Evolutionary conservation across 768 basidiomycete species (phyloP), one percentile per base, ranked within the genome.

Genomic region (Kwoniella bestiolae): DNA sequence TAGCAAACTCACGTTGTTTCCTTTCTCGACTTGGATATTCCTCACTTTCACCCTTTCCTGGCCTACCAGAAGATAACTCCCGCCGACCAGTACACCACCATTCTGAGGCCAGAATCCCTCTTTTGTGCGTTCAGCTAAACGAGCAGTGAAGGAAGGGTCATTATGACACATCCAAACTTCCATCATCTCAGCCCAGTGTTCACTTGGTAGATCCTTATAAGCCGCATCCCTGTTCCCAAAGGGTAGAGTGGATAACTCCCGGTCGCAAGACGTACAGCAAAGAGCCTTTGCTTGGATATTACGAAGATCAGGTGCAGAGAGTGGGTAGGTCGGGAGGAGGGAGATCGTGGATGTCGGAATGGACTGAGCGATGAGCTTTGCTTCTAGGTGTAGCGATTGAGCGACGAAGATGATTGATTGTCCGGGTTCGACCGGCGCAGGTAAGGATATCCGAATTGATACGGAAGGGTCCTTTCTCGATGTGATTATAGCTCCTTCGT

Each of bases 151-250:
- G 46, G 86, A 88, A 82, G 95, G 93, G 74, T 96, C 93, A 8
- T 88, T 80, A 80, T 97, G 95, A 74, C 95, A 98, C 90, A 98
- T 93, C 95, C 95, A 98, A 6, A 94, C 90, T 68, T 97, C 95
- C 21, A 98, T 87, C 16, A 98, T 87, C 79, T 98, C 95, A 68
- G 92, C 90, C 95, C 95, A 98, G 73, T 98, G 90, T 77, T 97
- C 94, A 3, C 91, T 94, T 3, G 95, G 95, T 12, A 98, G 83
- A 76, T 96, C 94, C 41, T 88, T 86, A 80, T 91, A 98, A 46
- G 41, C 52, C 62, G 16, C 28, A 31, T 58, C 28, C 28, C 35
- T 14, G 11, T 34, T 9, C 11, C n/a, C 31, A 11, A 23, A 28
- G 16, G 60, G 60, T 16, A 61, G 47, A 29, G 60, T 52, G 8